Base-by-base conservation (phyloP, 2,329 filamentous ascomycete genomes). In the Shiraia bambusicola region DNA sequence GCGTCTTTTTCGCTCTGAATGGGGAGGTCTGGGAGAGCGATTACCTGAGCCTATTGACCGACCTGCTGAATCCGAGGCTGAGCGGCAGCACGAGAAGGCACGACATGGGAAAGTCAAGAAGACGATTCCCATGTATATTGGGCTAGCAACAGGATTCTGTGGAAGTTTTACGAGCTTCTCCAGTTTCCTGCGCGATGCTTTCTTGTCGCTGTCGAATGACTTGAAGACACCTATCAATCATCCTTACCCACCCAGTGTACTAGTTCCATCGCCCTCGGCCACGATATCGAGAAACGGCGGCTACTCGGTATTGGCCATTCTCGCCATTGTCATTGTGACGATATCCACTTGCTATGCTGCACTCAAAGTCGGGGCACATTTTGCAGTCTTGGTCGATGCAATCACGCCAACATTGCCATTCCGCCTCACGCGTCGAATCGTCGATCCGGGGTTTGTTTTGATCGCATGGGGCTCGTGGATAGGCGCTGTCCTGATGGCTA, bases 81-180 rank as follows among this genome's bases (percentile, higher is more conserved):
- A 74, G 40, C 61, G 34, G 22, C 74, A 74, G 4, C 78, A 76
- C n/a, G 54, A 79, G 6, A 66, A 61, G 42, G 60, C 59, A 1
- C 56, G 63, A 6, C 66, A 72, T 32, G 50, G 46, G 6, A 73
- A 84, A 59, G 76, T 66, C 17, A 95, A 95, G 65, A 95, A 94
- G 72, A 87, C 87, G 0, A 86, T 95, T 19, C 91, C 92, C 0
- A 75, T 95, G 0, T 95, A 94, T 62, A 86, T 95, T 44, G 91
- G 87, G 36, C 79, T 96, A 5, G 81, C 88, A 0, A 95, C 87
- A 0, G 92, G 87, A 9, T 93, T 93, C 67, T 95, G 89, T 59
- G 88, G 92, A 48, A 91, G 87, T 52, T 88, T 93, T 59, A 96
- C 91, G 0, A 91, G 86, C 8, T 95, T 95, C 69, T 95, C 90